phyloP scores from a whole-genome alignment of 352 stramenopile genomes.

The Thalassiosira exigua region DNA sequence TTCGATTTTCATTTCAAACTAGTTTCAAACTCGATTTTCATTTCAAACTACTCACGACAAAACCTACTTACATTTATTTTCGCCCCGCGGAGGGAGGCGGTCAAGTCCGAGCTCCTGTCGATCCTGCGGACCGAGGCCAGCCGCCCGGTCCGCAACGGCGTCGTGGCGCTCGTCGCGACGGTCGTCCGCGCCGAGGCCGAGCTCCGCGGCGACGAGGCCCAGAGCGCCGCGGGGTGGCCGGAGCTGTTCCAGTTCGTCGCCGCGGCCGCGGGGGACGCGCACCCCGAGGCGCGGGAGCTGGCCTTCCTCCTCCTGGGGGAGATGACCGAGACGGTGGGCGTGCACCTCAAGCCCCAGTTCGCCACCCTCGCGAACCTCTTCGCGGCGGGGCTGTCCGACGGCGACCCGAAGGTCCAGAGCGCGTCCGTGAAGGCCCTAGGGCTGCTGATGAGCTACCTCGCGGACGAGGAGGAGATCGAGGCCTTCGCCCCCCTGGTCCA shows the following conservation, averaged over 20 bases:
- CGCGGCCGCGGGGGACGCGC: conserved; percentile 86
- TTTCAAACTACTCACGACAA: no score
- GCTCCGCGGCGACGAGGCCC: conserved; percentile 24
- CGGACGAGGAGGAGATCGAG: conserved; percentile 80
- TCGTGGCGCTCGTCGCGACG: conserved; percentile 70
- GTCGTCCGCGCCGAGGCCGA: conserved; percentile 68
- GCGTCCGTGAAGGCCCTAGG: conserved; percentile 81
- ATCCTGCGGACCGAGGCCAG: conserved; percentile 89
- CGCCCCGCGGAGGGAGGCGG: conserved; percentile 80
- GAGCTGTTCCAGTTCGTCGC: conserved; percentile 95
- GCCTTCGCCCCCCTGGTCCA: conserved; percentile 80
- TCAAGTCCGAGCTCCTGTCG: conserved; percentile 90
- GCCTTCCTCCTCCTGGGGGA: conserved; percentile 93
- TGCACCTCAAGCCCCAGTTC: conserved; percentile 77
- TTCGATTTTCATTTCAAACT: no score
- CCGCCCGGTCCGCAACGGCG: conserved; percentile 85
- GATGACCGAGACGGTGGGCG: conserved; percentile 92
- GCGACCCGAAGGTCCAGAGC: conserved; percentile 72
- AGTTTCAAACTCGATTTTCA: no score
- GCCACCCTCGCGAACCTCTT: conserved; percentile 73
- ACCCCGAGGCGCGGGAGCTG: conserved; percentile 87
- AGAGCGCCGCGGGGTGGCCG: conserved; percentile 86
- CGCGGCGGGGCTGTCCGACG: conserved; percentile 57
- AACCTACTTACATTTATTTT: no score
- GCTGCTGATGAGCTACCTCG: conserved; percentile 78